Evolutionary conservation across 208 protist genomes (phyloP), one percentile per base, ranked within the genome.

Genomic region (Balamuthia mandrillaris): DNA sequence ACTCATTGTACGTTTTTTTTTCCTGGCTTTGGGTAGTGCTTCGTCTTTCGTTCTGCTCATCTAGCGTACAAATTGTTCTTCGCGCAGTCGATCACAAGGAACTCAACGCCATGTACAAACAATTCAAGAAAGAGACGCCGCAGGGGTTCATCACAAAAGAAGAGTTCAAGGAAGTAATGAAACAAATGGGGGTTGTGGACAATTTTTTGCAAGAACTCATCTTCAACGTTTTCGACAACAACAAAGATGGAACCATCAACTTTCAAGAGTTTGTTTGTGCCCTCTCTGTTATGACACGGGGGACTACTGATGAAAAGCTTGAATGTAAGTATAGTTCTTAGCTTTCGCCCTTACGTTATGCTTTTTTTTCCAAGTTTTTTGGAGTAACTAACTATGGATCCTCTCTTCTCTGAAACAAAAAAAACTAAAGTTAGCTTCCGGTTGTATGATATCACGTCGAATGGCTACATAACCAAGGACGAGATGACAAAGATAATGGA

Each of bases 361-460:
- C 21, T 54, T 81, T 81, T 45, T 24, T 9, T 74, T 9, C 39
- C 12, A 14, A 35, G 9, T 14, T 35, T 65, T 27, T 35, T 65
- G n/a, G 16, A 31, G 10, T 12, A 9, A 65, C 24, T 14, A 12
- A 65, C 58, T 65, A 10, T 24, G 10, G 10, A 31, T 65, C 24
- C n/a, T n/a, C n/a, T n/a, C n/a, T n/a, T n/a, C n/a, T n/a, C n/a
- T n/a, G n/a, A n/a, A n/a, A n/a, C n/a, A n/a, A n/a, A n/a, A 77
- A 9, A 63, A n/a, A 29, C 18, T 35, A 9, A 27, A 91, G 88
- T 97, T 39, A 89, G 96, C 39, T 97, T 97, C 84, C 93, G 93
- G 81, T 91, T 95, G 14, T 98, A 97, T 90, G 96, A 98, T 89
- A 89, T 92, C 27, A 94, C 97, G 86, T 90, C 92, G 18, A 94